These are phyloP conservation scores for Alloteropsis angusta DNA, from an alignment of 202 grass and related monocot species.

Conservation along the genomic window DNA sequence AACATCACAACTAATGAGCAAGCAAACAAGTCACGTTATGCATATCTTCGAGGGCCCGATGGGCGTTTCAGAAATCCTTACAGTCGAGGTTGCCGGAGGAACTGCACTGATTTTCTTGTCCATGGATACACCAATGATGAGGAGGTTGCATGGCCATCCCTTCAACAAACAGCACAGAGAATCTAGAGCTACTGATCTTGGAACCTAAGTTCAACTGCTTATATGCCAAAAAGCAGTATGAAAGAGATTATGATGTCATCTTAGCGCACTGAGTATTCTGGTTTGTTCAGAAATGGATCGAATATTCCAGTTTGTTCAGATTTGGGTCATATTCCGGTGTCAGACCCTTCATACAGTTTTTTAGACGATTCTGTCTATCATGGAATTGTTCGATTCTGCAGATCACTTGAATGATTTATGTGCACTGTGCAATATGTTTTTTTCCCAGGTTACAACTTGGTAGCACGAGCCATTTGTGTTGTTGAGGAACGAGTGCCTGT, in stretches of 20 bases:
- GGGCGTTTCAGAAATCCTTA: constrained; percentile 93
- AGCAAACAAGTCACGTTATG: constrained; percentile 64
- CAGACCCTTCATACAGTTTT: neutral
- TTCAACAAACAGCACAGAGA: constrained; percentile 45
- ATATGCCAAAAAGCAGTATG: neutral
- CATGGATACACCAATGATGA: constrained; percentile 64
- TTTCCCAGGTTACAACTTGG: neutral
- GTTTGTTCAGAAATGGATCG: neutral
- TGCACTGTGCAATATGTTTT: neutral
- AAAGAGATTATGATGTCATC: neutral
- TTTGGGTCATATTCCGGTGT: neutral
- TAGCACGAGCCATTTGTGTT: neutral
- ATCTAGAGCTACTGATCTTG: neutral
- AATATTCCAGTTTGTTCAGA: neutral
- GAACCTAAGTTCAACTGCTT: neutral
- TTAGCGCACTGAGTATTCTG: neutral
- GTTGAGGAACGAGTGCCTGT: neutral
- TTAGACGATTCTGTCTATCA: neutral
- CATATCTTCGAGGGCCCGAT: constrained; percentile 71
- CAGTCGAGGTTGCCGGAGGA: constrained; percentile 56
- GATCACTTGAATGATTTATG: neutral
- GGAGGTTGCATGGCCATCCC: constrained; percentile 79
- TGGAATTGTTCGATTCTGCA: neutral
- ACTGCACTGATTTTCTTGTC: constrained; percentile 67
- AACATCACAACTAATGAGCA: constrained; percentile 89